Percentiles rank a stretch among this genome's conserved stretches.
These are phyloP conservation scores for Ophiostoma australiae DNA, from an alignment of 2,329 filamentous ascomycete species.

Conservation along the genomic window DNA sequence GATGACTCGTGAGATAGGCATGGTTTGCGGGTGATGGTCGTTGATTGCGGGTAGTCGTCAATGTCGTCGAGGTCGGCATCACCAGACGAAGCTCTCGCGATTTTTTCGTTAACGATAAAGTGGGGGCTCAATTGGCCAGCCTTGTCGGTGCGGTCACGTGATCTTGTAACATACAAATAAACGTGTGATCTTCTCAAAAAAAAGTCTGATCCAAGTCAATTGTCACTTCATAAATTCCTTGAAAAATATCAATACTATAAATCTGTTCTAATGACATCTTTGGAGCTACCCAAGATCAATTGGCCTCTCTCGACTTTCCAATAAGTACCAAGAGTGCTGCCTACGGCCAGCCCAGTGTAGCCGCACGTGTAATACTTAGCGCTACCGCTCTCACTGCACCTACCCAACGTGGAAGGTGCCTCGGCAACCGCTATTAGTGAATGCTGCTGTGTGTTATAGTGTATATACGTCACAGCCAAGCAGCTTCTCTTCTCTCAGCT, in stretches of 20 bases:
- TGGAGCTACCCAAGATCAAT: background rate
- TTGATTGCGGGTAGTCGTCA: background rate
- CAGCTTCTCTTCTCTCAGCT: background rate
- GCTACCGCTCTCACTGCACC: background rate
- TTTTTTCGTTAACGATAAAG: slow-evolving; percentile 13
- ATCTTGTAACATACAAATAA: background rate
- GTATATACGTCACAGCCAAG: background rate
- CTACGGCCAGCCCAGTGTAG: background rate
- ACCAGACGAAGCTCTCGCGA: slow-evolving; percentile 3
- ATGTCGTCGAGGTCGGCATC: background rate
- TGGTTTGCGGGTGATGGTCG: slow-evolving; percentile 3
- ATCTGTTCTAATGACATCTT: too few relatives aligned
- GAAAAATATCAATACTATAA: too few relatives aligned
- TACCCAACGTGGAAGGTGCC: slow-evolving; percentile 4
- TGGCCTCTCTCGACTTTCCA: background rate
- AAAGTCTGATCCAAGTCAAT: background rate
- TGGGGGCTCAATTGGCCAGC: background rate
- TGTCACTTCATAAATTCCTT: background rate
- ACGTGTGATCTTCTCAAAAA: background rate
- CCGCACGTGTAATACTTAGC: background rate
- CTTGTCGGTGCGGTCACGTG: background rate
- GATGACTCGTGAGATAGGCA: slow-evolving; percentile 21
- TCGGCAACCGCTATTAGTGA: slow-evolving; percentile 11
- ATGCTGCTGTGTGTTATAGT: background rate
- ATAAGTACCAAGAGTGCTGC: background rate